Percentiles rank a stretch among this genome's conserved stretches.
Evolutionary conservation across 2,329 filamentous ascomycete genomes (phyloP).

Genomic region (Cladosporium sphaerospermum): DNA sequence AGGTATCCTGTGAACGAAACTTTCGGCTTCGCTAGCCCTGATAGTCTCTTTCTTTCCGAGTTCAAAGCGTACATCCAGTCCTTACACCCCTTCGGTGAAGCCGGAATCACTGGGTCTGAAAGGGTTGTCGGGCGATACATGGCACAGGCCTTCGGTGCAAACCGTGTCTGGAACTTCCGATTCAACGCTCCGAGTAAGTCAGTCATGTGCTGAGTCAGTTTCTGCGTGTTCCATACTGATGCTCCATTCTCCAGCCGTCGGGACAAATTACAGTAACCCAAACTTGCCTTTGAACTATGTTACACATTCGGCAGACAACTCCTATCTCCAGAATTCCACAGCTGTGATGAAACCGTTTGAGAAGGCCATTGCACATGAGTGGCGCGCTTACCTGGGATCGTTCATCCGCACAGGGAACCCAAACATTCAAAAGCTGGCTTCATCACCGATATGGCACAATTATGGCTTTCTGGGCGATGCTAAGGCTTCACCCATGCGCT

Average conservation of each 20-base stretch:
- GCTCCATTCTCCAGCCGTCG: not conserved
- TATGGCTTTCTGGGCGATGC: not conserved
- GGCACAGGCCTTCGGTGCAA: not conserved
- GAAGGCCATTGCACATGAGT: constrained; percentile 3
- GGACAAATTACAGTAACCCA: not conserved
- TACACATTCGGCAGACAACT: constrained; percentile 8
- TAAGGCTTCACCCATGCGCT: not conserved
- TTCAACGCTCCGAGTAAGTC: constrained; percentile 9
- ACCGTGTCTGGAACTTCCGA: constrained; percentile 1
- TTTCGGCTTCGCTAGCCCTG: constrained; percentile 1
- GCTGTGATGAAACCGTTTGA: constrained; percentile 1
- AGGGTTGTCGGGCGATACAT: not conserved
- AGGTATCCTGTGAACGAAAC: constrained; percentile 1
- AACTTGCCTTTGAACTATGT: not conserved
- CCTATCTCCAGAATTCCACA: constrained; percentile 3
- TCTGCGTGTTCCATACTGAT: not conserved
- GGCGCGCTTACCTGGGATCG: constrained; percentile 6
- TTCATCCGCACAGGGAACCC: constrained; percentile 8
- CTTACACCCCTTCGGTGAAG: not conserved
- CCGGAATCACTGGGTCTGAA: constrained; percentile 1
- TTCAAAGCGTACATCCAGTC: constrained; percentile 9
- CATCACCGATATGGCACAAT: not conserved
- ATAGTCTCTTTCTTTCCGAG: not conserved
- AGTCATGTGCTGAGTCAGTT: not conserved
- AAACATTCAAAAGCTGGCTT: not conserved